Evolutionary conservation across 140 eudicot genomes (phyloP).

Genomic region (Anethum foeniculum): DNA sequence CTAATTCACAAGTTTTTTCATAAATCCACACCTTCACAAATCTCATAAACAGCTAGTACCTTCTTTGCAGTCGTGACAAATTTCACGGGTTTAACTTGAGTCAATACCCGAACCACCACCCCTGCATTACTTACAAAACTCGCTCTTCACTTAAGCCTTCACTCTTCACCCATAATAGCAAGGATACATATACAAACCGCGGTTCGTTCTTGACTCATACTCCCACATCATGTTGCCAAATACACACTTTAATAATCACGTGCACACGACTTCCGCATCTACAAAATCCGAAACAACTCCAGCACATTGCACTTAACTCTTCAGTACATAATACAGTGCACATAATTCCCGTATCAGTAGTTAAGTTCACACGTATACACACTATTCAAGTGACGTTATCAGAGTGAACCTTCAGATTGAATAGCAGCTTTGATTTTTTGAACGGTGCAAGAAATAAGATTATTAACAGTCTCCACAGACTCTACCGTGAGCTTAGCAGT

Average conservation of each 20-base stretch:
- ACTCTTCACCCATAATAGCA: slow-evolving; percentile 11
- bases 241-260: neutral
- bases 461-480: slow-evolving; percentile 93
- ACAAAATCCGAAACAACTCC: neutral
- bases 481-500: slow-evolving; percentile 92
- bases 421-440: slow-evolving; percentile 91
- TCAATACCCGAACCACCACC: slow-evolving; percentile 99
- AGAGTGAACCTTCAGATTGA: slow-evolving; percentile 51
- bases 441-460: slow-evolving; percentile 89
- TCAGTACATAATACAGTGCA: neutral
- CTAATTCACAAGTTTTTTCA: neutral
- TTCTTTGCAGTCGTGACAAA: slow-evolving; percentile 3
- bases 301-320: neutral
- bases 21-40: neutral
- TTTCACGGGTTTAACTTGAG: slow-evolving; percentile 42
- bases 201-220: slow-evolving; percentile 99
- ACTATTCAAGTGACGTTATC: neutral
- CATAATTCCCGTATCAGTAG: neutral
- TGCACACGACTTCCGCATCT: neutral
- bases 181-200: slow-evolving; percentile 17
- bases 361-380: too few relatives aligned
- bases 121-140: slow-evolving; percentile 23
- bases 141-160: slow-evolving; percentile 3
- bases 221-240: slow-evolving; percentile 11
- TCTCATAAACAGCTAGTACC: too few relatives aligned